A percentile compares a stretch with the other conserved stretches of the same genome.
Conservation (phyloP, 176 grass and related monocot genomes). For the Aegilops bicornis region DNA sequence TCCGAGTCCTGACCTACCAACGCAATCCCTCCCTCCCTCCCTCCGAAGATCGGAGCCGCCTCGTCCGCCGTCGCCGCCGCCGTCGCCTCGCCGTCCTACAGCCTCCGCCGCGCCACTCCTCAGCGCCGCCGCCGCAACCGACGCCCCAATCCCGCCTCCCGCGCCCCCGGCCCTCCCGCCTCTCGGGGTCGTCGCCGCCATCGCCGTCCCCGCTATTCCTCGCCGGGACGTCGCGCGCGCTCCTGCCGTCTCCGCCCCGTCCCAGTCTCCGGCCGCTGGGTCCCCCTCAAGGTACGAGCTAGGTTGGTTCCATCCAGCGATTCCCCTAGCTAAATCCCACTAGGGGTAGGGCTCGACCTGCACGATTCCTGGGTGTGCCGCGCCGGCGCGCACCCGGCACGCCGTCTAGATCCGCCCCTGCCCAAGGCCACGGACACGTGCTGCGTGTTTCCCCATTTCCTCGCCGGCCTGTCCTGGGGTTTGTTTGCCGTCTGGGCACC, state of each 20-base stretch:
- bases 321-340: neutral
- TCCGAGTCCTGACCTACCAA: slow-evolving; percentile 21
- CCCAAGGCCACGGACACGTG: neutral
- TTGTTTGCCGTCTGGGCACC: neutral
- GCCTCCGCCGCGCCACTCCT: neutral
- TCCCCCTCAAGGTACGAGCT: neutral
- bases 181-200: neutral
- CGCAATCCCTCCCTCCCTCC: neutral
- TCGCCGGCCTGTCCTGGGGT: neutral
- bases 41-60: slow-evolving; percentile 19
- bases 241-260: neutral
- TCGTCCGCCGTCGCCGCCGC: neutral
- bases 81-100: neutral
- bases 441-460: neutral
- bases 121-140: neutral
- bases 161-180: neutral
- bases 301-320: neutral
- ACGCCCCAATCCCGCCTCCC: neutral
- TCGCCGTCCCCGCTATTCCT: neutral
- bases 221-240: neutral
- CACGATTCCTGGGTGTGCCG: neutral
- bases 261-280: neutral
- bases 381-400: neutral
- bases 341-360: neutral
- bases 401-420: neutral